Percentiles rank a stretch among this genome's conserved stretches.
Evolutionary conservation across 2,329 filamentous ascomycete genomes (phyloP).

Genomic region (Xylariaceae sp.): DNA sequence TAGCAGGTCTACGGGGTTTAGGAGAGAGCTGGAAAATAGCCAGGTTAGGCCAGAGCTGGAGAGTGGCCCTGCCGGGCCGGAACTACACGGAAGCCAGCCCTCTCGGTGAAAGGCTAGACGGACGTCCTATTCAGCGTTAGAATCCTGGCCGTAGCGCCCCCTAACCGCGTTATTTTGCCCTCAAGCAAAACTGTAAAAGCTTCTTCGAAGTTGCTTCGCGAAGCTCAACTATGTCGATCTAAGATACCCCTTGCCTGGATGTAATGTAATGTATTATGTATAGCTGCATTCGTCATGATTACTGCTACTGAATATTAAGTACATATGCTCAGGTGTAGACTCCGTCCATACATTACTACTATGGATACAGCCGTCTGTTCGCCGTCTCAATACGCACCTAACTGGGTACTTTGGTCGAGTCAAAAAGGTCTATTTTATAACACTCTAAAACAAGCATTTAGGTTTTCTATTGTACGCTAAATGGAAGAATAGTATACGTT

Average conservation of each 20-base stretch:
- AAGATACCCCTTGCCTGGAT: background rate
- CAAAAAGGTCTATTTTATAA: too few relatives aligned
- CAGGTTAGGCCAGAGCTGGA: background rate
- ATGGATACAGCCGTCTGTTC: too few relatives aligned
- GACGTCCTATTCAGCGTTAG: background rate
- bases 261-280: background rate
- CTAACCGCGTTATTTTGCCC: background rate
- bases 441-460: too few relatives aligned
- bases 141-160: background rate
- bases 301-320: background rate
- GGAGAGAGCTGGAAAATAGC: background rate
- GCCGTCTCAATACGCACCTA: too few relatives aligned
- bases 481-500: too few relatives aligned
- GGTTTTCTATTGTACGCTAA: too few relatives aligned
- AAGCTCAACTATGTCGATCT: background rate
- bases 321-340: background rate
- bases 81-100: background rate
- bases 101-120: background rate
- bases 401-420: too few relatives aligned
- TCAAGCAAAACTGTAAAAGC: background rate
- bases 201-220: background rate
- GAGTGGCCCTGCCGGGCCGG: background rate
- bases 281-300: background rate
- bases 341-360: too few relatives aligned
- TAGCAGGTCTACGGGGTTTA: background rate